Percentiles rank a stretch among this genome's conserved stretches.
These are phyloP conservation scores for Thermoascus crustaceus DNA, from an alignment of 2,329 filamentous ascomycete genomes.

Conservation along the genomic window DNA sequence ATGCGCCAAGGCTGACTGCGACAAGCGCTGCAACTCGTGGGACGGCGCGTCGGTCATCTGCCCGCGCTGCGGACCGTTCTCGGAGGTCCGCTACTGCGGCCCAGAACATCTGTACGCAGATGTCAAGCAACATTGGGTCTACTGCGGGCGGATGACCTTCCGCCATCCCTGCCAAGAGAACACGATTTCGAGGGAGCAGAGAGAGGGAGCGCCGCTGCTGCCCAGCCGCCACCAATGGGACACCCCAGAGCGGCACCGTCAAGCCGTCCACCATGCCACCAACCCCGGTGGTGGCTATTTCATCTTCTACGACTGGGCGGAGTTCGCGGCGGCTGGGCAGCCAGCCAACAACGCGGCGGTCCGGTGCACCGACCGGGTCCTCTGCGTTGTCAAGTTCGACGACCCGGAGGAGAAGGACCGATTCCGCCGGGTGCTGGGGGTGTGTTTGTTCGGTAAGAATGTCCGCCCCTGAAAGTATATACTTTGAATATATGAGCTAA, in stretches of 20 bases:
- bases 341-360: constrained; percentile 6
- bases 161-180: constrained; percentile 12
- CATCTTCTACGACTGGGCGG: constrained; percentile 24
- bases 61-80: constrained; percentile 32
- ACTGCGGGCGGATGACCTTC: constrained; percentile 17
- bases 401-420: constrained; percentile 21
- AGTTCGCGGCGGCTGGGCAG: constrained; percentile 9
- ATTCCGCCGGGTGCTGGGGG: constrained; percentile 26
- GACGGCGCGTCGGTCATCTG: constrained; percentile 29
- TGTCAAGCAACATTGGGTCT: constrained; percentile 27
- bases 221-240: constrained; percentile 21
- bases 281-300: constrained; percentile 26
- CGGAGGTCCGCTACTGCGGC: constrained; percentile 31
- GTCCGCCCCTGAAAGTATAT: neutral
- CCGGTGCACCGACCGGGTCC: constrained; percentile 18
- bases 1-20: constrained; percentile 21
- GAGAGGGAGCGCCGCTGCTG: constrained; percentile 18
- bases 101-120: constrained; percentile 28
- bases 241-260: constrained; percentile 28
- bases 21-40: constrained; percentile 22
- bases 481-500: constrained; percentile 1
- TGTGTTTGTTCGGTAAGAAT: constrained; percentile 22
- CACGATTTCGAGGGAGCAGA: constrained; percentile 14
- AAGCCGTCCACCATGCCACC: constrained; percentile 23
- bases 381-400: constrained; percentile 16